A percentile compares a stretch with the other conserved stretches of the same genome.
These are phyloP conservation scores for Forsythia viridissima DNA, from an alignment of 257 asterid species.

Conservation along the genomic window DNA sequence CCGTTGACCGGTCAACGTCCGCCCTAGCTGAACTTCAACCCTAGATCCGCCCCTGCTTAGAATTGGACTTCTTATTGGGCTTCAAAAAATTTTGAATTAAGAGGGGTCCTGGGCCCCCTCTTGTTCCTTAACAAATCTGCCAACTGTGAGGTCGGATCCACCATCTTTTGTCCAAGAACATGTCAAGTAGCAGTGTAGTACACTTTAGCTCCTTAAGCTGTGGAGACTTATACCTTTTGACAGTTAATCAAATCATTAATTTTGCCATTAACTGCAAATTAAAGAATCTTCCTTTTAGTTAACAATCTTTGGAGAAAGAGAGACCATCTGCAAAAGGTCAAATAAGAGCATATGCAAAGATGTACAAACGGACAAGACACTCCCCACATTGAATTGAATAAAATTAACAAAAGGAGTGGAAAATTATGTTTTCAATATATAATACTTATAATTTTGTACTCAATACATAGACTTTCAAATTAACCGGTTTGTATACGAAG, in stretches of 20 bases:
- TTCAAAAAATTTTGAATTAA: too few relatives aligned
- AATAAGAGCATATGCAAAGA: too few relatives aligned
- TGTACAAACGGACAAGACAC: not conserved
- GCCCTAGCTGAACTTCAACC: too few relatives aligned
- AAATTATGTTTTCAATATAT: not conserved
- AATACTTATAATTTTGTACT: too few relatives aligned
- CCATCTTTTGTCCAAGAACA: conserved; percentile 23
- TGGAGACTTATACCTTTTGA: conserved; percentile 28
- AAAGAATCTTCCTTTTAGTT: conserved; percentile 26
- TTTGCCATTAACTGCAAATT: conserved; percentile 43
- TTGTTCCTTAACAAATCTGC: too few relatives aligned
- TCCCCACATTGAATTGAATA: not conserved
- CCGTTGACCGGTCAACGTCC: too few relatives aligned
- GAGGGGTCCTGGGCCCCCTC: too few relatives aligned
- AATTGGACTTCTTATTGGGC: too few relatives aligned
- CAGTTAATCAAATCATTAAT: not conserved
- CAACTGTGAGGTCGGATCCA: conserved; percentile 30
- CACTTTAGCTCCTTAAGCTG: conserved; percentile 40
- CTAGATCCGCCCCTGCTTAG: too few relatives aligned
- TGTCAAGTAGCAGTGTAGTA: conserved; percentile 9
- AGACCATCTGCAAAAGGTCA: not conserved
- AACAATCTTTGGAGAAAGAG: conserved; percentile 18
- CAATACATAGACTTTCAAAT: too few relatives aligned
- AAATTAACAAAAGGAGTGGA: not conserved
- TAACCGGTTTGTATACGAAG: too few relatives aligned